Evolutionary conservation across 225 moss, liverwort and hornwort genomes (phyloP), one percentile per base, ranked within the genome.

Genomic region (Pseudisothecium myosuroides): DNA sequence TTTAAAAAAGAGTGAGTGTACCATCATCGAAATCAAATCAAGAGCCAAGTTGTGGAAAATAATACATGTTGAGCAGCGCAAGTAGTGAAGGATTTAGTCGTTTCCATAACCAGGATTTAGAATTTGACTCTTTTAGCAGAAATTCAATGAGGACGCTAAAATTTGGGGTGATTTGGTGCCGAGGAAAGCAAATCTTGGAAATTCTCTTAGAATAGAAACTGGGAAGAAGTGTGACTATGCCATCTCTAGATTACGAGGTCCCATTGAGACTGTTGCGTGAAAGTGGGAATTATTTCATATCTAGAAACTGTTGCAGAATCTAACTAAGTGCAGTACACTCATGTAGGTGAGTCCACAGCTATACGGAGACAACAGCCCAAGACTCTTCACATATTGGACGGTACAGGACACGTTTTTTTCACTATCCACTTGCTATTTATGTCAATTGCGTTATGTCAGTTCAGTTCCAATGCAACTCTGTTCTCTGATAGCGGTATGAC

Each of bases 341-440:
- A 47, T 90, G 89, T 76, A 94, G 94, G 94, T 94, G 81, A 93
- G 92, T 86, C 94, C 94, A 39, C 88, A 92, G 63, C 58, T 94
- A 7, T 94, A 94, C 41, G 93, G 94, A 82, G 94, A 94, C 89
- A 84, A 81, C 89, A 93, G 82, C 41, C 93, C 94, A 20, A 81
- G 94, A 80, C 93, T 94, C 78, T 94, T 94, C 88, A 93, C 93
- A 82, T 94, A 93, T 41, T 94, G 94, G 94, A 94, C 94, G 87
- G 94, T 94, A 93, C 79, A 61, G 34, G 12, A 62, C 78, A 66
- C 37, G 17, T 28, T 22, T 24, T 4, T 59, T 73, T 41, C 32
- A 17, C 31, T 17, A 49, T 50, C n/a, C 52, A 58, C 80, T 67
- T 87, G 26, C 28, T 47, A n/a, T 59, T n/a, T 21, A 14, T 31